A percentile compares a stretch with the other conserved stretches of the same genome.
Evolutionary conservation across 257 asterid species (phyloP).

Genomic region (Lithospermum erythrorhizon): DNA sequence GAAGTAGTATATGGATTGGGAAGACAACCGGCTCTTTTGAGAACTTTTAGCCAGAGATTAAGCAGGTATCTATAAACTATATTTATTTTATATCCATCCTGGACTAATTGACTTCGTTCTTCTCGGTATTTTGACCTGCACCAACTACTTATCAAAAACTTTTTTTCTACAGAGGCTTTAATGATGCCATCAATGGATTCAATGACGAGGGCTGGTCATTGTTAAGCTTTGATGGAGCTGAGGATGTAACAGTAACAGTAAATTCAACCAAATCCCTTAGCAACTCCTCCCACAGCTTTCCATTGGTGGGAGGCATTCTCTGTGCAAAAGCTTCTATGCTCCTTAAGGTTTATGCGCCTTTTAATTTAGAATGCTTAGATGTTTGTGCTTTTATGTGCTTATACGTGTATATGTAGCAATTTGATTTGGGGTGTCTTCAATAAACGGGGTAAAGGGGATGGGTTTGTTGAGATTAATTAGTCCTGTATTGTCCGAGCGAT

Average conservation of each 20-base stretch:
- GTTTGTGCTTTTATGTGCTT: too few relatives aligned
- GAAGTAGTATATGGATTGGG: conserved; percentile 84
- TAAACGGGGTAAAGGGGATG: too few relatives aligned
- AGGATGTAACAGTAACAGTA: conserved; percentile 71
- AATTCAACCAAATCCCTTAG: conserved; percentile 48
- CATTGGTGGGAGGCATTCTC: conserved; percentile 72
- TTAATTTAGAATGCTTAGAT: too few relatives aligned
- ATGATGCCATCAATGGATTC: conserved; percentile 87
- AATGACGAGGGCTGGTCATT: conserved; percentile 92
- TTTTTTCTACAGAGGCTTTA: conserved; percentile 63
- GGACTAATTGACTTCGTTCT: background rate
- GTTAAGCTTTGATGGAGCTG: conserved; percentile 65
- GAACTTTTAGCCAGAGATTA: conserved; percentile 93
- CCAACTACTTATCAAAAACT: background rate
- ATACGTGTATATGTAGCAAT: too few relatives aligned
- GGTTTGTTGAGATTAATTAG: too few relatives aligned
- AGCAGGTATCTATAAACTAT: conserved; percentile 43
- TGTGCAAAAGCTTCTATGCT: conserved; percentile 99
- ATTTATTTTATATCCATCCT: background rate
- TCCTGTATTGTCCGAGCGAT: too few relatives aligned
- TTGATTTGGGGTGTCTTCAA: too few relatives aligned
- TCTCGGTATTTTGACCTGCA: background rate
- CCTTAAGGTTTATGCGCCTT: conserved; percentile 45
- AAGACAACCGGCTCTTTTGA: conserved; percentile 90
- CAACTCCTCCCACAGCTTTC: conserved; percentile 28